phyloP scores from a whole-genome alignment of 176 grass and related monocot genomes.

The Musa acuminata region DNA sequence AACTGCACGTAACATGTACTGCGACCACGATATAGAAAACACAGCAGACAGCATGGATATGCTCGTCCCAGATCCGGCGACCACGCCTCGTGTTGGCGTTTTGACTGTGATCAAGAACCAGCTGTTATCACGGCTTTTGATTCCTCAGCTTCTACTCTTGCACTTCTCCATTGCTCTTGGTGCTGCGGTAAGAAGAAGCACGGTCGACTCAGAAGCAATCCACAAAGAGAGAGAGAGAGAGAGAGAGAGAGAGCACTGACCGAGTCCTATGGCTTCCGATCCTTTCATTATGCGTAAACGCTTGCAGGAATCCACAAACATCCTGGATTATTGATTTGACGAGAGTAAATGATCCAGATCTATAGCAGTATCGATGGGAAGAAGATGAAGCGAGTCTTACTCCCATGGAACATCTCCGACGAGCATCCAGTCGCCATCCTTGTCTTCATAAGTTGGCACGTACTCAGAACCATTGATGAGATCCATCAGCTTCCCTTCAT shows the following conservation, averaged over 20 bases:
- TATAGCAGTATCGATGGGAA: no score
- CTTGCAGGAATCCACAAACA: slow-evolving; percentile 22
- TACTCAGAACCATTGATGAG: slow-evolving; percentile 14
- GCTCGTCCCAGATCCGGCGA: not conserved
- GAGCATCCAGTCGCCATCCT: slow-evolving; percentile 23
- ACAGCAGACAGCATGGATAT: not conserved
- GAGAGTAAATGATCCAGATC: no score
- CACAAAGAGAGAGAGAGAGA: not conserved
- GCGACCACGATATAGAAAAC: not conserved
- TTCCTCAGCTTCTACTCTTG: slow-evolving; percentile 4
- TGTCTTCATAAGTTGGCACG: slow-evolving; percentile 22
- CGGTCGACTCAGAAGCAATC: not conserved
- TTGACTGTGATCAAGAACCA: not conserved
- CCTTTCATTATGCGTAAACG: slow-evolving; percentile 24
- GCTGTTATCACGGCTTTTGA: no score
- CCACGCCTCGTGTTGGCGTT: not conserved
- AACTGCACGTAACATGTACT: not conserved
- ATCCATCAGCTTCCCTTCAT: slow-evolving; percentile 9
- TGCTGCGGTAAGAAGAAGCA: not conserved
- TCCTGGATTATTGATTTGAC: not conserved
- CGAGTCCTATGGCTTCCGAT: slow-evolving; percentile 16
- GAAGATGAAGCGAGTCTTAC: not conserved
- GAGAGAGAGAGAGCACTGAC: not conserved
- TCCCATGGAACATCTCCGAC: slow-evolving; percentile 23
- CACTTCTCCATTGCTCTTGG: slow-evolving; percentile 7